These are phyloP conservation scores for Cenchrus americanus DNA, from an alignment of 176 grass and related monocot species.

Conservation along the genomic window DNA sequence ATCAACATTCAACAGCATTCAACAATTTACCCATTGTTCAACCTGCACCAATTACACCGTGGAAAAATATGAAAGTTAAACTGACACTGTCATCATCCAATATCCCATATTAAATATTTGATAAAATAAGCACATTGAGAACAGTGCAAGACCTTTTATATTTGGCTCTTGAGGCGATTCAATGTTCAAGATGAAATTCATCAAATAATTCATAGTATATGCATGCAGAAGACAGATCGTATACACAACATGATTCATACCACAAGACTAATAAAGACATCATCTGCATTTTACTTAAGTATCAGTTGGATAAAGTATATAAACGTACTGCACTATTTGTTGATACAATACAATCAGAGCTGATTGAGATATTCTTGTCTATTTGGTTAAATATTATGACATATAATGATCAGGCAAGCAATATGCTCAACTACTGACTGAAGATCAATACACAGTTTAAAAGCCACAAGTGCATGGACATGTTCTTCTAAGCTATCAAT, in stretches of 20 bases:
- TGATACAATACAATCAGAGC: neutral
- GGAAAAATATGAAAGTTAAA: neutral
- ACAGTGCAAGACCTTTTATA: neutral
- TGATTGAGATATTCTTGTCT: neutral
- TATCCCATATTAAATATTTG: neutral
- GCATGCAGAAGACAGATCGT: neutral
- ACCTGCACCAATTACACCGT: neutral
- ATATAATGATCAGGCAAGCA: neutral
- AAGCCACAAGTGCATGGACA: neutral
- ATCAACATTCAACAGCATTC: neutral
- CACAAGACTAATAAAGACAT: neutral
- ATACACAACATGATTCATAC: neutral
- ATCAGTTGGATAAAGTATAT: neutral
- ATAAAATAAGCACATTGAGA: neutral
- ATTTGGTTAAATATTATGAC: constrained; percentile 1
- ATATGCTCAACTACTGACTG: neutral
- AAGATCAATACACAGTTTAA: neutral
- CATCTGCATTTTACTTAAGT: neutral
- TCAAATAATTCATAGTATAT: neutral
- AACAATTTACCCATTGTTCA: neutral
- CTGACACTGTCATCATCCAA: neutral
- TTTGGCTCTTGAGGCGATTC: neutral
- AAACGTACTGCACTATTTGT: too few species aligned
- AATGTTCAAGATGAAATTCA: neutral
- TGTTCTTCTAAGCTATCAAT: neutral